phyloP scores from a whole-genome alignment of 1,139 yeast genomes.

The Kluyveromyces sp. region DNA sequence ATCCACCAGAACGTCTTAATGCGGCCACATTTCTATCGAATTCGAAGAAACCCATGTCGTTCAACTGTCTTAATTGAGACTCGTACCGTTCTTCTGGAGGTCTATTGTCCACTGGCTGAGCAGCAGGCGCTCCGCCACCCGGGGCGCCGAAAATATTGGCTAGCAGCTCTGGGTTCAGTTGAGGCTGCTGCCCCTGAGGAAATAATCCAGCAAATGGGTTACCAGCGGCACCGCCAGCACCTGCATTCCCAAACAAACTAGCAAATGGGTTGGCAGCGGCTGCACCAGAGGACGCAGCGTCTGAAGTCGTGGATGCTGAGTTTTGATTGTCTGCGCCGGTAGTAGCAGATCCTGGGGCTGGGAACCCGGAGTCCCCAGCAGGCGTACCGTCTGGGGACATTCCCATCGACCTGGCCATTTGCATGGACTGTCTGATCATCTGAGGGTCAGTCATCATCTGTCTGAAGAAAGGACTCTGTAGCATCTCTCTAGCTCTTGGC shows the following conservation, averaged over 20 bases:
- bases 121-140: slow-evolving; percentile 32
- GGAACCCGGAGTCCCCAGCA: slow-evolving; percentile 27
- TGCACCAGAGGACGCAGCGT: slow-evolving; percentile 14
- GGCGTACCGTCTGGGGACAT: slow-evolving; percentile 27
- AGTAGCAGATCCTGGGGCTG: slow-evolving; percentile 32
- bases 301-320: slow-evolving; percentile 13
- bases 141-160: slow-evolving; percentile 39
- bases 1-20: slow-evolving; percentile 89
- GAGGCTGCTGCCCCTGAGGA: slow-evolving; percentile 21
- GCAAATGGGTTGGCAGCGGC: slow-evolving; percentile 50
- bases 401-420: slow-evolving; percentile 62
- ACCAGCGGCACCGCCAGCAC: slow-evolving; percentile 33
- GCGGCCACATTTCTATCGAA: slow-evolving; percentile 90
- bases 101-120: slow-evolving; percentile 58
- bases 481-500: slow-evolving; percentile 79
- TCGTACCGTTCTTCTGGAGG: slow-evolving; percentile 97
- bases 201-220: slow-evolving; percentile 38
- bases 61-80: slow-evolving; percentile 81
- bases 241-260: slow-evolving; percentile 36
- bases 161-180: slow-evolving; percentile 36
- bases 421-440: slow-evolving; percentile 57
- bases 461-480: slow-evolving; percentile 78
- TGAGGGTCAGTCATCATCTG: slow-evolving; percentile 83
- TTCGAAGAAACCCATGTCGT: slow-evolving; percentile 94
- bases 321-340: slow-evolving; percentile 13